phyloP scores from a whole-genome alignment of 139 green algal species.

The Penium margaritaceum region DNA sequence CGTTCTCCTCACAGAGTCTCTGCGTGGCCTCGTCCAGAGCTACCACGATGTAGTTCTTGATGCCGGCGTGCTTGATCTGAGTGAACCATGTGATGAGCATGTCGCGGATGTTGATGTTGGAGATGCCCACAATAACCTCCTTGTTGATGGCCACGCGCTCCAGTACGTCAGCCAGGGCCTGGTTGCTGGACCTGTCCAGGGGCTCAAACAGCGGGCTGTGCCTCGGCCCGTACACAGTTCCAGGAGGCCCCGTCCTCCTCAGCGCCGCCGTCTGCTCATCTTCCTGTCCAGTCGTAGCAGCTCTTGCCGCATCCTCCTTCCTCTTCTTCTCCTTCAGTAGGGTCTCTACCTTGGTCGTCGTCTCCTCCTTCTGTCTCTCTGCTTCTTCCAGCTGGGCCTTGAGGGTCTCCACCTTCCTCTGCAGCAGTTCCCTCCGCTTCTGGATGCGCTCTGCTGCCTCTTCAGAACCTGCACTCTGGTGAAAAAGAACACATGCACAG shows the following conservation, averaged over 20 bases:
- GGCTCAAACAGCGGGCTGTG: slow-evolving; percentile 17
- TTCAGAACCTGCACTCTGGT: too few species aligned
- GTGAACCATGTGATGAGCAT: slow-evolving; percentile 49
- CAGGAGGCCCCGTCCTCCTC: slow-evolving; percentile 14
- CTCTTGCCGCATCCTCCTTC: too few species aligned
- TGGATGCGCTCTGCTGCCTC: too few species aligned
- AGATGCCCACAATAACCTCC: slow-evolving; percentile 82
- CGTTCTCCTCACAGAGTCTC: slow-evolving; percentile 30
- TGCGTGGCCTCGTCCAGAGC: slow-evolving; percentile 72
- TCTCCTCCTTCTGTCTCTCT: too few species aligned
- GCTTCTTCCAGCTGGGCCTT: too few species aligned
- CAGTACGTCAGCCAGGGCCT: slow-evolving; percentile 43
- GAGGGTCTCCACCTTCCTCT: too few species aligned
- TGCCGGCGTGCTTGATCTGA: slow-evolving; percentile 48
- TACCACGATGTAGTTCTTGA: slow-evolving; percentile 79
- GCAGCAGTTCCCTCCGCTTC: too few species aligned
- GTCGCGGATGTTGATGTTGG: slow-evolving; percentile 70
- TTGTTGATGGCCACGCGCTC: slow-evolving; percentile 61
- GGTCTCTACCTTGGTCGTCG: too few species aligned
- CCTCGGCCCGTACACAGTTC: slow-evolving; percentile 25
- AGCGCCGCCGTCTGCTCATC: too few species aligned
- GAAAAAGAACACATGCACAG: too few species aligned
- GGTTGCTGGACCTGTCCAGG: slow-evolving; percentile 11
- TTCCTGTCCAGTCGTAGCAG: too few species aligned
- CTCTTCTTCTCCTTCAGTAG: too few species aligned